phyloP scores from a whole-genome alignment of 164 flowering plant genomes.

The Magnolia kwangsiensis region DNA sequence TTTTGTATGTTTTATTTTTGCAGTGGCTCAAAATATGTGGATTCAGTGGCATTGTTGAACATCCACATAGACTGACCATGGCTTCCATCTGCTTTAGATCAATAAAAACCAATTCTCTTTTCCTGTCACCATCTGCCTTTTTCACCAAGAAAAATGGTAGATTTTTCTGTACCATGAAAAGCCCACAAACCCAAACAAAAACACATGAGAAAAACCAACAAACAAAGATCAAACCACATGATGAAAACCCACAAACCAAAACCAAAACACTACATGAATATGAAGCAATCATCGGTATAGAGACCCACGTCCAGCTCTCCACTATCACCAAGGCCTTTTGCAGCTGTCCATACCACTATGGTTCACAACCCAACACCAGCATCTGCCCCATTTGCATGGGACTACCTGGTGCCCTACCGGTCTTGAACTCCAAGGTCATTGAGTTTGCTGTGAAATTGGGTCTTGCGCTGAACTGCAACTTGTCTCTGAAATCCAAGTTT shows the following conservation, averaged over 20 bases:
- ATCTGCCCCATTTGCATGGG: constrained; percentile 95
- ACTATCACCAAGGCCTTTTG: constrained; percentile 89
- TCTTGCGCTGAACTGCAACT: constrained; percentile 71
- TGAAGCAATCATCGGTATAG: constrained; percentile 87
- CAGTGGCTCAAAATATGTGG: background rate
- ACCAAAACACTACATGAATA: constrained; percentile 37
- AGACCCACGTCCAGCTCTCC: constrained; percentile 87
- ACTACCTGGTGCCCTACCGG: constrained; percentile 86
- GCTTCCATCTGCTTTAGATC: constrained; percentile 58
- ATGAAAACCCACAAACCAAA: background rate
- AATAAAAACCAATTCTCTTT: constrained; percentile 32
- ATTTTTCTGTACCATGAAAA: constrained; percentile 41
- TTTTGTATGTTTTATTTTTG: background rate
- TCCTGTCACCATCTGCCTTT: constrained; percentile 33
- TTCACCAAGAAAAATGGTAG: constrained; percentile 35
- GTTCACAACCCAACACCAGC: constrained; percentile 73
- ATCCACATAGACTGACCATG: constrained; percentile 27
- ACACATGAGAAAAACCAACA: constrained; percentile 1
- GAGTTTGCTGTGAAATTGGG: constrained; percentile 79
- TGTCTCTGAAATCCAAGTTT: constrained; percentile 76
- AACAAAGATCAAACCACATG: background rate
- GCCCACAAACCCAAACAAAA: constrained; percentile 23
- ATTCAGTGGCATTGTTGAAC: background rate
- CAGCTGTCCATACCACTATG: constrained; percentile 71
- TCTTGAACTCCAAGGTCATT: constrained; percentile 81